Base-by-base conservation (phyloP, 106 monocot genomes). In the Ottelia alismoides region DNA sequence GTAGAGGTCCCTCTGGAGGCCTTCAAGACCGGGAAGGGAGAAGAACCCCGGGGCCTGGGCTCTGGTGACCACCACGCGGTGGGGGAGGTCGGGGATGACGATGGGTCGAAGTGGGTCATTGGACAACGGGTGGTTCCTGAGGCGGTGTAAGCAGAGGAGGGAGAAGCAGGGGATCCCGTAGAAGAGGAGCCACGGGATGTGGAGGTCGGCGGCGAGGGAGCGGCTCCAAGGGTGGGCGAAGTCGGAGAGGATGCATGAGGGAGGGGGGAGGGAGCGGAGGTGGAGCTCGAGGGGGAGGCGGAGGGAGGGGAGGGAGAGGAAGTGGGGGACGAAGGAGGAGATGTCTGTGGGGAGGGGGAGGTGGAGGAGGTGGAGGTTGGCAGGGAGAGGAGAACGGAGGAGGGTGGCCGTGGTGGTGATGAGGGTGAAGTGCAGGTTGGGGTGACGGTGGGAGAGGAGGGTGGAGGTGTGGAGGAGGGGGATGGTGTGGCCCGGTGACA, bases 211-310 rank as follows among this genome's bases (percentile, higher is more conserved):
- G 11, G 75, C 72, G 11, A 73, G 11, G 6, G 51, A 67, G 11
- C 16, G 19, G 2, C 69, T 58, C 82, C 77, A 82, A 1, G 65
- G 57, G 20, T 63, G 48, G 30, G 32, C 30, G 28, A 27, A 31
- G 52, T 73, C 82, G 17, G 62, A 56, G 61, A 82, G 53, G 9
- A 78, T 55, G 78, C 78, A 83, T 49, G 46, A 50, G 27, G 73
- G 65, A n/a, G 44, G 20, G 1, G 49, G 47, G 16, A 9, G 9
- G 11, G 12, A 28, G 12, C 2, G 52, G 1, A 19, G 58, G 22
- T 69, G 52, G 30, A 18, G 45, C n/a, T 31, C n/a, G 48, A 2
- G 0, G 23, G 55, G 32, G 23, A 44, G 25, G 11, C n/a, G 7
- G 27, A 12, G 1, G 11, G 47, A 24, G 19, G 4, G 1, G 57